Evolutionary conservation across 148 eudicot genomes (phyloP).

Genomic region (Tetragonia tetragonoides): DNA sequence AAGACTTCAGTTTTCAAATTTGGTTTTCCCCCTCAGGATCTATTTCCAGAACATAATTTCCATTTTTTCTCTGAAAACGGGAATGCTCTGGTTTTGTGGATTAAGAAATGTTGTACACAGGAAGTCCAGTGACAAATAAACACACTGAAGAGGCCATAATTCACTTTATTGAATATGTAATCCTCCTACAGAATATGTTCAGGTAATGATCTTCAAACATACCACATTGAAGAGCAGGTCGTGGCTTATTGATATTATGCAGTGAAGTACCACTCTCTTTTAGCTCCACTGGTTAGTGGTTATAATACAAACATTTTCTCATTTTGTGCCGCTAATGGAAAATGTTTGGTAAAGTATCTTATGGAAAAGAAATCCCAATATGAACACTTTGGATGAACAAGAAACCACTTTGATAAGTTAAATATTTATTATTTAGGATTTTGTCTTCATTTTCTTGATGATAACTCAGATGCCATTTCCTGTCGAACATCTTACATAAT

Average conservation of each 20-base stretch:
- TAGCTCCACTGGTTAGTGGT: constrained; percentile 1
- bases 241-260: constrained; percentile 8
- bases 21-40: not conserved
- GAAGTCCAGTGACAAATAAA: too few relatives aligned
- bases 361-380: not conserved
- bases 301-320: constrained; percentile 2
- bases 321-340: constrained; percentile 23
- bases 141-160: too few relatives aligned
- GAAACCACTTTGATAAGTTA: constrained; percentile 21
- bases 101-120: too few relatives aligned
- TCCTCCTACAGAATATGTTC: not conserved
- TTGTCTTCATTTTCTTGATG: not conserved
- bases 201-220: not conserved
- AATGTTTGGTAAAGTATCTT: constrained; percentile 21
- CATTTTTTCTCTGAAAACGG: not conserved
- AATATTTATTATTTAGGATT: constrained; percentile 6
- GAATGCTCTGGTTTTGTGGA: not conserved
- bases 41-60: not conserved
- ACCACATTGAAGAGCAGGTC: not conserved
- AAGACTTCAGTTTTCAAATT: not conserved
- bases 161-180: not conserved
- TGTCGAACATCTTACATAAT: not conserved
- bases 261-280: not conserved
- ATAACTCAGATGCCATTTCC: not conserved
- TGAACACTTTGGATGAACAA: constrained; percentile 15